Evolutionary conservation across 2,329 filamentous ascomycete species (phyloP), one percentile per base, ranked within the genome.

Genomic region (Zalaria sp.): DNA sequence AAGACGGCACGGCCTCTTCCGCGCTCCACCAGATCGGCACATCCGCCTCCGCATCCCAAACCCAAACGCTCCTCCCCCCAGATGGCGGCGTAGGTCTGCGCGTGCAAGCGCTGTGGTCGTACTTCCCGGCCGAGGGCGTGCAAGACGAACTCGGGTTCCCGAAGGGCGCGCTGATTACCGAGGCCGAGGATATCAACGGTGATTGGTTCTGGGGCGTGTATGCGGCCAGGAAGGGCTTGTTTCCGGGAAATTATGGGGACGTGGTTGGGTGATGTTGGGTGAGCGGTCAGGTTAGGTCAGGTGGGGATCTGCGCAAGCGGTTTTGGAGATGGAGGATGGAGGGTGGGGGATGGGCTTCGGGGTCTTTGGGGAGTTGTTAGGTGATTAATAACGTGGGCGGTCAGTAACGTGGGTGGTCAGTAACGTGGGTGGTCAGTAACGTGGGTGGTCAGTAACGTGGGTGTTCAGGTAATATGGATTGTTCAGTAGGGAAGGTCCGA

Each of bases 181-280:
- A 96, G 64, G 77, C 82, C 32, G 81, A 89, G 57, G 83, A 91
- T 58, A 77, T 93, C 38, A 94, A 94, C 57, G 83, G 81, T 11
- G 87, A 94, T 58, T 96, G 88, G 88, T 87, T 74, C 54, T 82
- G 81, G 64, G 89, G 89, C 0, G 77, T 78, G 27, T 95, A 93
- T 66, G 87, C 86, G 63, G 87, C 86, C 0, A 66, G 64, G 25
- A 79, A 76, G 51, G 88, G 86, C 0, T 53, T 95, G 49, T 93
- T 95, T 56, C 88, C 88, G 4, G 79, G 79, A 5, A 73, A 76
- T 5, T 89, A 89, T 68, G 83, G 18, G 18, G 18, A 51, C 46
- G 6, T 26, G 40, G 8, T 32, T 40, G 39, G 26, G 37, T 32
- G 31, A 28, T 43, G 25, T 25, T 34, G 41, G 41, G 39, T 18